Evolutionary conservation across 1,139 yeast genomes (phyloP), one percentile per base, ranked within the genome.

Genomic region (Scheffersomyces segobiensis): DNA sequence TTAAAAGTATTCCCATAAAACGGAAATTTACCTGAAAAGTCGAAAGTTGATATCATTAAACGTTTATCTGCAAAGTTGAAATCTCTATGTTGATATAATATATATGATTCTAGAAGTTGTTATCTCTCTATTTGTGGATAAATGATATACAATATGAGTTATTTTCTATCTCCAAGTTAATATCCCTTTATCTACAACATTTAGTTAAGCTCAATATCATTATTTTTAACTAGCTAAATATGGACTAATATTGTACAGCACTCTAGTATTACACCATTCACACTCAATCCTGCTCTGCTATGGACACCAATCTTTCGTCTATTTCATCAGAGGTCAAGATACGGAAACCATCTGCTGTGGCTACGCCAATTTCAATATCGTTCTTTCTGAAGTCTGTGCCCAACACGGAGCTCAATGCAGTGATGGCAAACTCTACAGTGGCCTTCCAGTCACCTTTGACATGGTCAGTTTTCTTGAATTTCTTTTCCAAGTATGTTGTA

Each of bases 361-460:
- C 97, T 54, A 95, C 91, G 54, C 98, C 99, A 63, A 95, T 84
- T 76, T 95, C 99, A 60, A 95, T 80, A 72, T 95, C 99, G 69
- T 89, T 89, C 75, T 93, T 93, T 68, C 97, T 86, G 74, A 95
- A 93, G 68, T 95, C 99, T 10, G 97, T 92, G 53, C 97, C 95
- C 67, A 95, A 80, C 1, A 95, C 91, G 57, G 91, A 87, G 66
- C 96, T 89, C 72, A 95, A 82, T 5, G 96, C 89, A 52, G 88
- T 85, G 63, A 95, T 93, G 49, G 96, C 97, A 72, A 89, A 86
- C 73, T 95, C 99, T 12, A 92, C 97, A 19, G 93, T 92, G 60
- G 85, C 84, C 70, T 88, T 86, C 97, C 97, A 92, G 71, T 88
- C 91, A 26, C 97, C 98, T 60, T 88, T 87, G 26, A 88, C 88